Base-by-base conservation (phyloP, 192 early-diverging fungal species). In the Coemansia reversa region DNA sequence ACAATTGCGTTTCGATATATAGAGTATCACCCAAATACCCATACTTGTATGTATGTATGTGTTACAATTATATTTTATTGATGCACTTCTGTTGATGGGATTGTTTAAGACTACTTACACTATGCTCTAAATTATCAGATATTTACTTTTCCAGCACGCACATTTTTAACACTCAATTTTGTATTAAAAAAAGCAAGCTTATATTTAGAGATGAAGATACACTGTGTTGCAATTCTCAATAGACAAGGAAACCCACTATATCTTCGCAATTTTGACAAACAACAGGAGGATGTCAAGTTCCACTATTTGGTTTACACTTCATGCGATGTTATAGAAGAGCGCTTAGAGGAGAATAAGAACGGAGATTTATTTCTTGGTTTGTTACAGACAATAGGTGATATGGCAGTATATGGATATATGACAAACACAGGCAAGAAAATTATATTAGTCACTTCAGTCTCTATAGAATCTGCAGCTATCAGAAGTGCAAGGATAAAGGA, bases 271-370 rank as follows among this genome's bases (percentile, higher is more conserved):
- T 92, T 91, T 74, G 90, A 86, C 68, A 14, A 76, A 18, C 69
- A 84, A 51, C 87, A 92, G 60, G 85, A 87, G 6, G 89, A 93
- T 66, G 84, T 95, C 22, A 92, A 94, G 66, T 94, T 90, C 74
- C 91, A 94, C 80, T 95, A 93, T 66, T 72, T 95, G 70, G 91
- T 90, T n/a, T 92, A 95, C 63, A 95, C 93, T 2, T 90, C 93
- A 0, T 88, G 87, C 69, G 95, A 97, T 76, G 84, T 94, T 5
- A 90, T 97, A 67, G 95, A 95, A 59, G 74, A 76, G 49, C 66
- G 69, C 11, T n/a, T 71, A 23, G 53, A 53, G 7, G 50, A 73
- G 28, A 39, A 39, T 50, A 91, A 91, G 67, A 64, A 86, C 25
- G 32, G 48, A 24, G 94, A 96, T 57, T 69, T 92, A 71, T 98